Percentiles rank a stretch among this genome's conserved stretches.
Conservation (phyloP, 1,139 yeast genomes). For the Protomyces macrosporus region DNA sequence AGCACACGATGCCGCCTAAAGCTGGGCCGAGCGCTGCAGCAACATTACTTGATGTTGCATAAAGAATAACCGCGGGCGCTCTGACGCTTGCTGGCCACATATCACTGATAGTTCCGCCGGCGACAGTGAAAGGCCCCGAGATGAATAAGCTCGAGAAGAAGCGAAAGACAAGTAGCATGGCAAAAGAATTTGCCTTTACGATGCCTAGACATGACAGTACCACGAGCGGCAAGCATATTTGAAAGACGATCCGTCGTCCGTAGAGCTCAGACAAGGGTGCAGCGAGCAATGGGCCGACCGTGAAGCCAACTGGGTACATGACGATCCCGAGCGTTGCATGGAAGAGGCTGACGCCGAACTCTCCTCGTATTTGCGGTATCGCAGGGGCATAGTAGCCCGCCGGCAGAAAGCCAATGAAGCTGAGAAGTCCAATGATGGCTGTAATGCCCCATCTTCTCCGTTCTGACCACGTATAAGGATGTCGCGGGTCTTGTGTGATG, state of each 20-base stretch:
- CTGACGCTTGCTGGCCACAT: constrained; percentile 11
- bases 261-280: constrained; percentile 42
- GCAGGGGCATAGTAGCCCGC: constrained; percentile 21
- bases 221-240: constrained; percentile 51
- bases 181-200: constrained; percentile 52
- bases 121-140: constrained; percentile 79
- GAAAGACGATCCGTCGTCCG: constrained; percentile 48
- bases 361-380: neutral
- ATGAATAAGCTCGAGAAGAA: constrained; percentile 76
- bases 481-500: constrained; percentile 25
- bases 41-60: constrained; percentile 59
- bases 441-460: constrained; percentile 41
- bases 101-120: constrained; percentile 70
- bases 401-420: constrained; percentile 34
- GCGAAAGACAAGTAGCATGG: constrained; percentile 53
- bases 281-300: constrained; percentile 54
- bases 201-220: constrained; percentile 54
- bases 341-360: constrained; percentile 5
- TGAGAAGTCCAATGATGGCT: constrained; percentile 42
- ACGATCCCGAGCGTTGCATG: constrained; percentile 39
- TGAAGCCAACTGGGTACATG: constrained; percentile 56
- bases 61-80: constrained; percentile 36
- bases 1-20: constrained; percentile 71
- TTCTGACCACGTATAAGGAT: constrained; percentile 50
- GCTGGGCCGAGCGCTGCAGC: constrained; percentile 78